These are phyloP conservation scores for Agaricus sinodeliciosus DNA, from an alignment of 768 basidiomycete species.

Conservation along the genomic window DNA sequence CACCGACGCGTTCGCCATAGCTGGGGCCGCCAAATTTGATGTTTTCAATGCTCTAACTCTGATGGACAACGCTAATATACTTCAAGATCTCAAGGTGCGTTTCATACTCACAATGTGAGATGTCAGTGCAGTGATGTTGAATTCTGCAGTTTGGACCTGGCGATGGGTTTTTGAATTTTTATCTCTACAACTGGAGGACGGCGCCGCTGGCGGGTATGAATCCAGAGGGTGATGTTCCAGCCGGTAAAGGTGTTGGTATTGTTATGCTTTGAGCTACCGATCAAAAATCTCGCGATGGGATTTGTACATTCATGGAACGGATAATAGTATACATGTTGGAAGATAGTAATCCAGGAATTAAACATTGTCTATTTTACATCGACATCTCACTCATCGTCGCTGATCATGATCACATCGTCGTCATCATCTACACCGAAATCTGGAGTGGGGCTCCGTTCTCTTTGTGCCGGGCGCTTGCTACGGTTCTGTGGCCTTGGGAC, in stretches of 20 bases:
- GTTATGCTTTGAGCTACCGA: constrained; percentile 72
- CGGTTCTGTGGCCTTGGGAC: constrained; percentile 39
- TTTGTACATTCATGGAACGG: constrained; percentile 1
- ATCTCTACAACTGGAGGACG: constrained; percentile 94
- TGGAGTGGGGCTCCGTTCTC: constrained; percentile 60
- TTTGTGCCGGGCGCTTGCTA: constrained; percentile 29
- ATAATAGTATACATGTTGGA: constrained; percentile 14
- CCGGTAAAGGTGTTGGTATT: constrained; percentile 82
- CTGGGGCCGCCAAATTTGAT: constrained; percentile 84
- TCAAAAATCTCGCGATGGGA: no score
- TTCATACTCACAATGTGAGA: background rate
- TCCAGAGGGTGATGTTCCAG: constrained; percentile 38
- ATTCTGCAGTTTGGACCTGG: constrained; percentile 77
- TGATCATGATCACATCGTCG: constrained; percentile 80
- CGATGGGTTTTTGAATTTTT: constrained; percentile 88
- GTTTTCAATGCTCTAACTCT: constrained; percentile 93
- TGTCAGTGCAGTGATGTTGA: constrained; percentile 3
- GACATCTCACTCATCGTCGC: constrained; percentile 41
- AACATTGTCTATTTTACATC: constrained; percentile 2
- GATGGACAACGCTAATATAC: constrained; percentile 86
- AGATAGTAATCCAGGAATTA: background rate
- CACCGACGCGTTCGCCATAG: constrained; percentile 74
- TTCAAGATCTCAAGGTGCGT: constrained; percentile 77
- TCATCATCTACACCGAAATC: constrained; percentile 85
- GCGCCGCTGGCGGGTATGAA: constrained; percentile 67